Evolutionary conservation across 306 rosid species (phyloP), one percentile per base, ranked within the genome.

Genomic region (Trifolium fragiferum): DNA sequence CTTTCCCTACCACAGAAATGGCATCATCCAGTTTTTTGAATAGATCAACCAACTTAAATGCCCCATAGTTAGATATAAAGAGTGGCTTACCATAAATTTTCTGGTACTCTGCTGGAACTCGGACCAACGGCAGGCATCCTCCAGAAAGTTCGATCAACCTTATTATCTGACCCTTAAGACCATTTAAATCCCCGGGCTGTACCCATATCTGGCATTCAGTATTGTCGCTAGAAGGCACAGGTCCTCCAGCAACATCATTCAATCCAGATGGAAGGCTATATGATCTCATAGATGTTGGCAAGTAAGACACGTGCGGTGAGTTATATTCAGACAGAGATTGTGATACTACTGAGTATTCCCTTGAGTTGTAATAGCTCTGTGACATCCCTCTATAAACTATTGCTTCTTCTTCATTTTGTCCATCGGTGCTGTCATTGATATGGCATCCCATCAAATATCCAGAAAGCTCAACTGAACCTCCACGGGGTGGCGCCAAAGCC

Each of bases 121-220:
- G 86, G 38, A 57, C 63, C 13, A 92, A 75, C 30, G 92, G 96
- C 79, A 94, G 68, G 84, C 82, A 79, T 55, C 97, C 99, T 64
- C 97, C 99, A 3, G 84, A 88, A 72, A 81, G 86, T 77, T 92
- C 99, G 3, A 94, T 87, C 76, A 94, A 75, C 84, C 83, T 88
- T 41, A 84, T 82, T 76, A 94, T 63, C 84, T 92, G 99, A 55
- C 83, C 82, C 81, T 87, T 92, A 57, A 94, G 87, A 81, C 93
- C 96, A 85, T 92, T 92, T 40, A 92, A 77, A 88, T 94, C 99
- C 63, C 97, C 96, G 20, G 96, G 92, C 53, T 88, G 95, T 27
- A 86, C 92, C 95, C 97, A 87, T 67, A 78, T 74, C 61, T 78
- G 75, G 66, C 84, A 82, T 70, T 87, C 97, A 51, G 82, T 84